Evolutionary conservation across 1,284 basidiomycete genomes (phyloP), one percentile per base, ranked within the genome.

Genomic region (Papiliotrema terrestris): DNA sequence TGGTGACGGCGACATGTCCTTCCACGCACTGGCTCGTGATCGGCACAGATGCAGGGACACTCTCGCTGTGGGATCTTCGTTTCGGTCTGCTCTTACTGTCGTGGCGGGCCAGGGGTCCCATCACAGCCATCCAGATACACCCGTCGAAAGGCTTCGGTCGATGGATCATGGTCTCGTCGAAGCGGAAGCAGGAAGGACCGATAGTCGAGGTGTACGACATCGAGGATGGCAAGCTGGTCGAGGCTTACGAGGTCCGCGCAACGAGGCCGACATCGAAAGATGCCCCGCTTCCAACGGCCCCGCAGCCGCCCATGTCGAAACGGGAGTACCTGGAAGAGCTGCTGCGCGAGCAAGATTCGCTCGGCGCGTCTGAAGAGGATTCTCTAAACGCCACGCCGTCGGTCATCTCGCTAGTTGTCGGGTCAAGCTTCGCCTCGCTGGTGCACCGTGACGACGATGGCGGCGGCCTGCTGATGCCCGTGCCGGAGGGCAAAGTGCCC

Each of bases 41-140:
- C 29, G 94, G 91, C 1, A 95, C 94, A 0, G 84, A 87, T 2
- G 83, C 83, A 1, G 95, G 95, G 4, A 83, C 86, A 9, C 78
- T 98, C 8, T 85, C 86, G 2, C 80, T 98, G 1, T 98, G 94
- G 93, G 95, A 98, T 76, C 83, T 93, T 49, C 85, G 95, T 2
- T 98, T 98, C 63, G 91, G 91, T 0, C 78, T 98, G n/a, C 78
- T 89, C 6, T 79, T 98, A 63, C 87, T 88, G 70, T 88, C 85
- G 49, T 97, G 94, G 94, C 83, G 85, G 60, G 85, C 86, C 1
- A 49, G 62, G 6, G 85, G 84, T n/a, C 79, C 80, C 11, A 79
- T 85, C 0, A 79, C 82, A 13, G 78, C 77, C 0, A 82, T 83
- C 1, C 59, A 60, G 5, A 78, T 92, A 0, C 93, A 97, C 68